Evolutionary conservation across 768 basidiomycete genomes (phyloP).

Genomic region (Xerocomellus dryophilus): DNA sequence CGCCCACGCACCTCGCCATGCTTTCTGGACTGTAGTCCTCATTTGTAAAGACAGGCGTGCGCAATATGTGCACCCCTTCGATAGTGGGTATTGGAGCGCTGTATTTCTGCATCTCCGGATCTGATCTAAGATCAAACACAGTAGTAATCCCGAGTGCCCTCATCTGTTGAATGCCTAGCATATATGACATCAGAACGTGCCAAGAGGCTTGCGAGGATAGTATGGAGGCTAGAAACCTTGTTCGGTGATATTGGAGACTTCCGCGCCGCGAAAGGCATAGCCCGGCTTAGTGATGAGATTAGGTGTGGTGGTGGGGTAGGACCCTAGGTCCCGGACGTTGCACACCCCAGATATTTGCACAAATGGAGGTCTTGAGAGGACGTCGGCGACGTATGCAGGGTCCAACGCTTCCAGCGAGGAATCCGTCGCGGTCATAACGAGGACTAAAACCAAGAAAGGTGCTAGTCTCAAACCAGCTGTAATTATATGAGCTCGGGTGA

Average conservation of each 20-base stretch:
- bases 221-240: slow-evolving; percentile 47
- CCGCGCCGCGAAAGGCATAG: slow-evolving; percentile 66
- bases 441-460: background rate
- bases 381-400: slow-evolving; percentile 56
- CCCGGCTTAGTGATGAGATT: slow-evolving; percentile 55
- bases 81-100: slow-evolving; percentile 61
- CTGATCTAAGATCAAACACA: slow-evolving; percentile 77
- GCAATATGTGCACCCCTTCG: slow-evolving; percentile 58
- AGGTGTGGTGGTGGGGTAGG: slow-evolving; percentile 48
- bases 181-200: slow-evolving; percentile 1
- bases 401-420: slow-evolving; percentile 60
- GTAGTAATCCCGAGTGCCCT: slow-evolving; percentile 59
- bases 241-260: slow-evolving; percentile 65
- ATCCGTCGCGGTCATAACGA: slow-evolving; percentile 20
- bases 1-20: slow-evolving; percentile 74
- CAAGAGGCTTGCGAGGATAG: background rate
- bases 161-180: slow-evolving; percentile 55
- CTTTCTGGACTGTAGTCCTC: slow-evolving; percentile 82
- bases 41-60: slow-evolving; percentile 59
- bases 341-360: slow-evolving; percentile 68
- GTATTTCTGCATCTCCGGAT: slow-evolving; percentile 76
- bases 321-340: slow-evolving; percentile 73
- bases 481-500: background rate
- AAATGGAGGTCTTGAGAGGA: slow-evolving; percentile 70
- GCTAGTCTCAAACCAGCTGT: background rate